Conservation (phyloP, 176 grass and related monocot species). For the bread wheat (Triticum aestivum) region DNA sequence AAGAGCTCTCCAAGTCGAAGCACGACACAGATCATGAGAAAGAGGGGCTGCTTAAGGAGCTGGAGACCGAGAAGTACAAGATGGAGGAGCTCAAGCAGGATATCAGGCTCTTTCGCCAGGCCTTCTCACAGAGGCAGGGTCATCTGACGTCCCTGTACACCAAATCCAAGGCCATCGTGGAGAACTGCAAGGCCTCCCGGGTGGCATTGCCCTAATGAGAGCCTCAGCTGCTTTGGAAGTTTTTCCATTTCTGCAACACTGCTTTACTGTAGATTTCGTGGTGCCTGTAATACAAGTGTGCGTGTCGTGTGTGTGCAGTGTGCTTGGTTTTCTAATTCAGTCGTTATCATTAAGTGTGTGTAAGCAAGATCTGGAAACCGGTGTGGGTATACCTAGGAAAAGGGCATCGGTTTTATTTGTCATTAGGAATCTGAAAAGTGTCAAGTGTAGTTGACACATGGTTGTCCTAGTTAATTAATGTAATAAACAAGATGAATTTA, state of each 20-base stretch:
- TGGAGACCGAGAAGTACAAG: conserved; percentile 34
- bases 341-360: background rate
- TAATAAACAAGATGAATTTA: background rate
- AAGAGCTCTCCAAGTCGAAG: conserved; percentile 39
- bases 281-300: background rate
- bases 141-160: conserved; percentile 61
- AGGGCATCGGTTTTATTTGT: background rate
- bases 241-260: background rate
- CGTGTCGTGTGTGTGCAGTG: background rate
- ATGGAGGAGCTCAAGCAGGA: conserved; percentile 74
- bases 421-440: background rate
- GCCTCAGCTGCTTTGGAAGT: background rate
- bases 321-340: background rate
- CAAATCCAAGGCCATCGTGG: conserved; percentile 77
- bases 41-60: conserved; percentile 42
- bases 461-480: background rate
- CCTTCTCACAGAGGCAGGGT: conserved; percentile 56
- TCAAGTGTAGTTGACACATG: conserved; percentile 29
- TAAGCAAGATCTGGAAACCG: background rate
- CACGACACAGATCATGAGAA: conserved; percentile 46
- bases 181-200: conserved; percentile 55
- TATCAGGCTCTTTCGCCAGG: conserved; percentile 50
- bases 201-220: conserved; percentile 35
- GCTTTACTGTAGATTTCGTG: conserved; percentile 13
- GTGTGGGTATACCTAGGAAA: background rate